These are phyloP conservation scores for Calcarisporium arbuscula DNA, from an alignment of 2,329 filamentous ascomycete genomes.

Conservation along the genomic window DNA sequence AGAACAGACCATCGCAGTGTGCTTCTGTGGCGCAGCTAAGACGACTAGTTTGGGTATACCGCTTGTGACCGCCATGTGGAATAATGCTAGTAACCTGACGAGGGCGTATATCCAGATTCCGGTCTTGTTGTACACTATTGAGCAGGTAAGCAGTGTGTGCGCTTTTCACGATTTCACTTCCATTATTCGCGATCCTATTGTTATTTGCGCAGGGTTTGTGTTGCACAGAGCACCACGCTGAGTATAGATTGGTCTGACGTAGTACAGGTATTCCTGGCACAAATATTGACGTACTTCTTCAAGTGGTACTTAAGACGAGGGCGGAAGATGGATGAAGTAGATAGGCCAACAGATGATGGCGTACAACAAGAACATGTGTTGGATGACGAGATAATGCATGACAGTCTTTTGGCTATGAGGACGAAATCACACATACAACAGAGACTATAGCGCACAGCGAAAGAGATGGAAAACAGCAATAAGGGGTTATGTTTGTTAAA, in stretches of 20 bases:
- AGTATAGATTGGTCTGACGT: background rate
- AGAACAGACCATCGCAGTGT: conserved; percentile 61
- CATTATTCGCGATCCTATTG: too few species aligned
- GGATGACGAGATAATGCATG: too few species aligned
- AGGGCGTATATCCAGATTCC: conserved; percentile 57
- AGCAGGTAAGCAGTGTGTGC: conserved; percentile 40
- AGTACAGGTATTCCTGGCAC: conserved; percentile 36
- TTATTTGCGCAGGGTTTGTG: too few species aligned
- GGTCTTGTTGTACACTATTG: conserved; percentile 55
- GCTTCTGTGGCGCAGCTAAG: conserved; percentile 69
- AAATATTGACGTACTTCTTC: conserved; percentile 40
- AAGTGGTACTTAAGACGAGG: conserved; percentile 32
- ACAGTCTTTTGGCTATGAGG: too few species aligned
- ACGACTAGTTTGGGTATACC: conserved; percentile 66
- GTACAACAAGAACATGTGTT: too few species aligned
- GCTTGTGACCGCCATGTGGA: conserved; percentile 62
- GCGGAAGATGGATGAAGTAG: too few species aligned
- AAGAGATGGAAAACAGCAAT: too few species aligned
- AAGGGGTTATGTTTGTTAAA: too few species aligned
- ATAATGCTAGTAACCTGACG: conserved; percentile 44
- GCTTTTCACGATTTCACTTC: too few species aligned
- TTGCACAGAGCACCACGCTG: background rate
- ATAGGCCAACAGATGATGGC: too few species aligned
- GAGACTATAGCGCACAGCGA: too few species aligned
- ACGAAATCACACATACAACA: too few species aligned